phyloP scores from a whole-genome alignment of 73 alveolate species.

The Paramecium primaurelia region DNA sequence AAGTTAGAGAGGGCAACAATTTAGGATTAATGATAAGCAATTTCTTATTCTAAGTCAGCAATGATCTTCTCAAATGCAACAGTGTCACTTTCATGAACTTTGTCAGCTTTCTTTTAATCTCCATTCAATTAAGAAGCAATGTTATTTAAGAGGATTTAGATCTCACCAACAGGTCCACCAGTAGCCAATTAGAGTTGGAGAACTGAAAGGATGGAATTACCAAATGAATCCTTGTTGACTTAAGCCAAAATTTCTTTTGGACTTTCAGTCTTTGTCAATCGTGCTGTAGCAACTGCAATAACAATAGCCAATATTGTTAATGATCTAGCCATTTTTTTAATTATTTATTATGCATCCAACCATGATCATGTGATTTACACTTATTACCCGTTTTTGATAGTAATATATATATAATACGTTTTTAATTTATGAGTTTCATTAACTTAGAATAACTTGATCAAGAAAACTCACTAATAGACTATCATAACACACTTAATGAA shows the following conservation, averaged over 20 bases:
- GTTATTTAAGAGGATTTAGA: background rate
- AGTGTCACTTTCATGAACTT: slow-evolving; percentile 9
- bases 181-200: background rate
- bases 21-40: background rate
- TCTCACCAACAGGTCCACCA: slow-evolving; percentile 42
- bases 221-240: slow-evolving; percentile 7
- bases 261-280: background rate
- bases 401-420: background rate
- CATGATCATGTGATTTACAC: background rate
- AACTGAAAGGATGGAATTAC: slow-evolving; percentile 26
- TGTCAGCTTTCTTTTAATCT: slow-evolving; percentile 37
- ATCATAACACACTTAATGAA: background rate
- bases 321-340: background rate
- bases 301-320: background rate
- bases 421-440: slow-evolving; percentile 1
- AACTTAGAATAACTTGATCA: slow-evolving; percentile 17
- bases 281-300: background rate
- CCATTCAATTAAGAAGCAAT: slow-evolving; percentile 16
- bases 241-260: background rate
- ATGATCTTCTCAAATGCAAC: background rate
- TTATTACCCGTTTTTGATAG: slow-evolving; percentile 16
- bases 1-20: background rate
- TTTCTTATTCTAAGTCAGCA: background rate
- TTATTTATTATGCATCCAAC: background rate
- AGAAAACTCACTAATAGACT: background rate